Percentiles rank a stretch among this genome's conserved stretches.
These are phyloP conservation scores for Limnanthes douglasii DNA, from an alignment of 345 rosid species.

Conservation along the genomic window DNA sequence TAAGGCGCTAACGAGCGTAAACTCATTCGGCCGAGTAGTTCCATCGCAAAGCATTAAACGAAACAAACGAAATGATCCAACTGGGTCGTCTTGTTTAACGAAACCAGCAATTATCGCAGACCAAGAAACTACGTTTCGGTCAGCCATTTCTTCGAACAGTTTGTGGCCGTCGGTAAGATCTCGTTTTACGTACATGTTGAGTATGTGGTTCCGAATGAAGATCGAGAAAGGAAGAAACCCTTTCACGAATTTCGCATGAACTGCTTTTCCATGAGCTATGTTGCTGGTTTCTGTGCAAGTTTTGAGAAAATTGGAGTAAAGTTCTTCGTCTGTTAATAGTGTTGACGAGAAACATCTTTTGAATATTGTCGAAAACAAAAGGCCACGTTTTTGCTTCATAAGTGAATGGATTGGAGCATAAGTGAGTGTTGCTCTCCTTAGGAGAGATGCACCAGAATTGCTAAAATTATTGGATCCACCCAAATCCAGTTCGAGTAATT, in stretches of 20 bases:
- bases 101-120: slow-evolving; percentile 27
- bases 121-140: slow-evolving; percentile 34
- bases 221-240: slow-evolving; percentile 12
- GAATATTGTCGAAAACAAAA: no score
- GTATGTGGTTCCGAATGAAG: slow-evolving; percentile 24
- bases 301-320: slow-evolving; percentile 12
- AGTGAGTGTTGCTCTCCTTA: no score
- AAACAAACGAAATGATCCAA: slow-evolving; percentile 21
- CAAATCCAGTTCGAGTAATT: no score
- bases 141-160: slow-evolving; percentile 38
- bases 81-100: slow-evolving; percentile 16
- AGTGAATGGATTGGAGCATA: no score
- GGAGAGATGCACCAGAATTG: no score
- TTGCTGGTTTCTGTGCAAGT: slow-evolving; percentile 16
- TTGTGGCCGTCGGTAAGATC: slow-evolving; percentile 10
- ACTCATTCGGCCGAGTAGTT: slow-evolving; percentile 21
- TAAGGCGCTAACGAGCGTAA: slow-evolving; percentile 31
- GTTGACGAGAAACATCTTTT: background rate
- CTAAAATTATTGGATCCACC: no score
- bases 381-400: no score
- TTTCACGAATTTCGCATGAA: slow-evolving; percentile 26
- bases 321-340: background rate
- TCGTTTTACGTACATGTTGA: slow-evolving; percentile 25
- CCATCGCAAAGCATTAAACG: slow-evolving; percentile 20
- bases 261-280: slow-evolving; percentile 14